Evolutionary conservation across 169 alveolate genomes (phyloP), one percentile per base, ranked within the genome.

Genomic region (Cryptosporidium xiaoi): DNA sequence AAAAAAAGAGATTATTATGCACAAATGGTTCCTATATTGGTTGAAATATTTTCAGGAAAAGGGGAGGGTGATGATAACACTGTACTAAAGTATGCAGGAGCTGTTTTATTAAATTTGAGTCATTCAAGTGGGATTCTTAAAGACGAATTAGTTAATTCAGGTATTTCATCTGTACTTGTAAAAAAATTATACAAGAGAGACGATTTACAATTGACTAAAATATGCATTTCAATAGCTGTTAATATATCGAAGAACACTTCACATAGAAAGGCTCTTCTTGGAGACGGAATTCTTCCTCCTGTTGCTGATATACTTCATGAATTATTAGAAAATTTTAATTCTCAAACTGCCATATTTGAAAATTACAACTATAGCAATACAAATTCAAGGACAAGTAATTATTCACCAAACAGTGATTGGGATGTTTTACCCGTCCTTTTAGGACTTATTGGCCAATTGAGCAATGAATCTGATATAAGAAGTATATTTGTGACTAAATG

Each of bases 291-390:
- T 1, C 24, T 77, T 20, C 60, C 87, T 3, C 58, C 64, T 0
- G 31, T 77, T 58, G 87, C 71, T 7, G 87, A 77, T 40, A 20
- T 8, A 58, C 71, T 77, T 40, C 87, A 77, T 60, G 87, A 77
- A 2, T 15, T 44, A 46, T 48, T 62, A 20, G 71, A 60, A 62
- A 36, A 77, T 60, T 60, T 77, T 7, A 77, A 66, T 3, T 56
- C 77, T 18, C 68, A 77, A 5, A 27, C 31, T 4, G 51, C 58
- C 31, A n/a, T 34, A 66, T 5, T 40, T 34, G 18, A 18, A 6
- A 46, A 3, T 40, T 8, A 40, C 10, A 8, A 3, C 48, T 8
- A 40, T 40, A 40, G 13, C 13, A 40, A 40, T 6, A 40, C 48
- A 1, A 24, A 24, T 24, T 24, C 48, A 3, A 40, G 10, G 10